Conservation (phyloP, 2,329 filamentous ascomycete genomes). For the Sporothrix luriei region DNA sequence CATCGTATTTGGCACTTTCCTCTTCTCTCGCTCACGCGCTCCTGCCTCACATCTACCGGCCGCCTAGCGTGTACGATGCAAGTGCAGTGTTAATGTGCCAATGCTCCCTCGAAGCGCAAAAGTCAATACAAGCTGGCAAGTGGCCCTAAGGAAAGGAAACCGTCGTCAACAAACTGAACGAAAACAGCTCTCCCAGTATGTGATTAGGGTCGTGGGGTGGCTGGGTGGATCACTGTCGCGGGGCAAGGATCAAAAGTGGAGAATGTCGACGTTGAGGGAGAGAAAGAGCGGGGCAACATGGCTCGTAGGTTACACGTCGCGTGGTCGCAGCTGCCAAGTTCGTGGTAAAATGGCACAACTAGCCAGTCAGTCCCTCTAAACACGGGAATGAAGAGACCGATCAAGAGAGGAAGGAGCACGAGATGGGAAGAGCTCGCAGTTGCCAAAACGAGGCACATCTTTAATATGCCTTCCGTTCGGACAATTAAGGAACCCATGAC, state of each 20-base stretch:
- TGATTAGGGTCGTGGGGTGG: not conserved
- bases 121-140: not conserved
- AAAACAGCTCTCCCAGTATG: not conserved
- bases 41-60: not conserved
- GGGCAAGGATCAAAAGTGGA: constrained; percentile 26
- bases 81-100: not conserved
- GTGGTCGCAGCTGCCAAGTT: constrained; percentile 1
- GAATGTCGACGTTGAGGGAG: not conserved
- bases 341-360: not conserved
- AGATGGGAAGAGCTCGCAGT: not conserved
- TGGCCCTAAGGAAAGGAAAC: not conserved
- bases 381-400: not conserved
- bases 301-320: not conserved
- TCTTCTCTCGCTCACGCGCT: not conserved
- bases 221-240: constrained; percentile 8
- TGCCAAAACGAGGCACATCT: not conserved
- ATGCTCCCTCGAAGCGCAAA: constrained; percentile 3
- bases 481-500: not conserved
- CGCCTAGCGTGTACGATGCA: not conserved
- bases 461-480: constrained; percentile 4
- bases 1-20: too few relatives aligned
- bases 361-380: too few relatives aligned
- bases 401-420: not conserved
- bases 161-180: not conserved
- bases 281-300: not conserved